A percentile compares a stretch with the other conserved stretches of the same genome.
These are phyloP conservation scores for Suillus alpinus DNA, from an alignment of 768 basidiomycete genomes.

Conservation along the genomic window DNA sequence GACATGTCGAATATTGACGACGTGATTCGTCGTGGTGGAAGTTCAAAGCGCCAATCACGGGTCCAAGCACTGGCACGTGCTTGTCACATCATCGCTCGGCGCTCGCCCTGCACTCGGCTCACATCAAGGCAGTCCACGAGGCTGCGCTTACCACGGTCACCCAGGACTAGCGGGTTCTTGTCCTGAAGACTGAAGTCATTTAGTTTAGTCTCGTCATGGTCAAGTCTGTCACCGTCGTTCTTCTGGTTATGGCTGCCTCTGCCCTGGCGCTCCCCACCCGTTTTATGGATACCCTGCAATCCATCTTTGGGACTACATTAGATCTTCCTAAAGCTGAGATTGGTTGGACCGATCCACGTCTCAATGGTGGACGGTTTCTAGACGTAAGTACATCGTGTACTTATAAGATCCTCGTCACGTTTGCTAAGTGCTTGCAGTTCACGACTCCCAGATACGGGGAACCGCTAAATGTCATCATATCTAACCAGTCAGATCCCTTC, in stretches of 20 bases:
- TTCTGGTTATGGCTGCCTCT: background rate
- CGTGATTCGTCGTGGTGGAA: background rate
- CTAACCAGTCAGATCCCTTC: conserved; percentile 74
- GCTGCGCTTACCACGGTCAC: background rate
- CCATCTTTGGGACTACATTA: background rate
- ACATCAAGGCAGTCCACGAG: background rate
- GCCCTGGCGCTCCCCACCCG: background rate
- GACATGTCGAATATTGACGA: conserved; percentile 1
- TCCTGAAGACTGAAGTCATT: background rate
- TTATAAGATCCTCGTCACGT: background rate
- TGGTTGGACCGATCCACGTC: conserved; percentile 67
- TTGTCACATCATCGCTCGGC: background rate
- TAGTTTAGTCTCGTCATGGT: background rate
- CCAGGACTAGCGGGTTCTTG: background rate
- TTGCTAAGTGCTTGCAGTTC: conserved; percentile 52
- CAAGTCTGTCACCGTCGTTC: background rate
- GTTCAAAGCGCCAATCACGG: background rate
- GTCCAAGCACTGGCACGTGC: background rate
- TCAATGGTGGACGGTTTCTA: conserved; percentile 68
- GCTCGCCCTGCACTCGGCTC: too few relatives aligned
- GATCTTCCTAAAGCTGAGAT: conserved; percentile 21
- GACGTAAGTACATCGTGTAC: conserved; percentile 51
- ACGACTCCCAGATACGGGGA: conserved; percentile 67
- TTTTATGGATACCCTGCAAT: background rate
- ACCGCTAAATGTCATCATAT: conserved; percentile 82